Evolutionary conservation across 192 early-diverging fungal genomes (phyloP).

Genomic region (Podila minutissima): DNA sequence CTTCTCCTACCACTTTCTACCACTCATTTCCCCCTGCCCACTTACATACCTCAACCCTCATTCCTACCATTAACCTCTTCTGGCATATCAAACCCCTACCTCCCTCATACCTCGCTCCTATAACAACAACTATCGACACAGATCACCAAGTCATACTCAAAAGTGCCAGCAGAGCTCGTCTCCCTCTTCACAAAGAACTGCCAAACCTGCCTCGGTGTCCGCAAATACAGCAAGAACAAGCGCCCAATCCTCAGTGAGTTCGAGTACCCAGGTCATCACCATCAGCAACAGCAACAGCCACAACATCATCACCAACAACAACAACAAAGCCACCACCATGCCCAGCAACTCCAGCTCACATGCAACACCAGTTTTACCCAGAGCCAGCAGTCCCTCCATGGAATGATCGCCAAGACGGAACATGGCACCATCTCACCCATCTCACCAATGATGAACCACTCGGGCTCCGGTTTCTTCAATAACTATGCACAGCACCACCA

Average conservation of each 20-base stretch:
- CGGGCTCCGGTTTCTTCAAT: constrained; percentile 30
- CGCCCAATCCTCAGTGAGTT: constrained; percentile 44
- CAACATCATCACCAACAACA: constrained; percentile 9
- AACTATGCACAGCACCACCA: constrained; percentile 17
- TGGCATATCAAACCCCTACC: background rate
- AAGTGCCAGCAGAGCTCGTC: constrained; percentile 46
- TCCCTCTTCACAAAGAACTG: constrained; percentile 53
- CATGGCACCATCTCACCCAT: constrained; percentile 43
- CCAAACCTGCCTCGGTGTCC: constrained; percentile 48
- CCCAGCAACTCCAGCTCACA: background rate
- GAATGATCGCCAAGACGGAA: constrained; percentile 22
- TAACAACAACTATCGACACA: background rate
- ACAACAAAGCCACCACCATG: constrained; percentile 12
- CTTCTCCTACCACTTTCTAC: background rate
- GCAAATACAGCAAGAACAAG: constrained; percentile 52
- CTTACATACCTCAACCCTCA: background rate
- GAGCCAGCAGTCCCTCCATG: constrained; percentile 9
- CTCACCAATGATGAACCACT: constrained; percentile 33
- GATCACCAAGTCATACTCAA: constrained; percentile 52
- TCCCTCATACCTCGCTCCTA: background rate
- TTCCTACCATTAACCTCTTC: background rate
- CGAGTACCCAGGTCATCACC: constrained; percentile 34
- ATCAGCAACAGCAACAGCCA: constrained; percentile 28
- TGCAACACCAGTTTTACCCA: constrained; percentile 30
- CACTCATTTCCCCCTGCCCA: background rate